Evolutionary conservation across 2,329 filamentous ascomycete species (phyloP), one percentile per base, ranked within the genome.

Genomic region (Malbranchea cinnamomea): DNA sequence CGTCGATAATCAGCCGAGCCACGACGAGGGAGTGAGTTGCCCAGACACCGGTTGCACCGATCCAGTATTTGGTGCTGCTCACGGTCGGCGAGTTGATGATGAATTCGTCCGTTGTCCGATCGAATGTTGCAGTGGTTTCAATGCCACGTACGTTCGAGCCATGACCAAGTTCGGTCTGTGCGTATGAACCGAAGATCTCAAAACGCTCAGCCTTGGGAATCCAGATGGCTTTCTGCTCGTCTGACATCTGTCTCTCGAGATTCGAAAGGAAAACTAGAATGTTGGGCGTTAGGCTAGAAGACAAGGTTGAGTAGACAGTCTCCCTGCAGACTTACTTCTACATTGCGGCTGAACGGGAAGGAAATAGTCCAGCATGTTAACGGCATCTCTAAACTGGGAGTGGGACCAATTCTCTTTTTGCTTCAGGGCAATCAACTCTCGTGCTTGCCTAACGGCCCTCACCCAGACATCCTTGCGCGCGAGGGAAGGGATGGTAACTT

Each of bases 131-230:
- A 3, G 46, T 49, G 2, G 49, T 52, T 35, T 50, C 45, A 18
- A 52, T 45, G 6, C 47, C 48, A 12, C 41, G 34, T 8, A 51
- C 44, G 26, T 44, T 42, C 11, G 43, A 47, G 15, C 49, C 48
- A 38, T 52, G 48, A n/a, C 43, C 45, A 6, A 52, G 37, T 32
- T 52, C 48, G 1, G 49, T 51, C 32, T 52, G 49, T 2, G 36
- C 33, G 30, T 50, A 51, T 6, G 41, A 43, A 14, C 49, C 48
- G 15, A 45, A 40, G 17, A 50, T 49, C 29, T 45, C 41, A 26
- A 42, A 38, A 13, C 35, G 30, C 23, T 41, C 37, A 8, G 40
- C 41, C 29, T 40, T 43, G 9, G 43, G 43, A 7, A 45, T 34
- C 43, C 43, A 45, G 14, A 39, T 38, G 7, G 34, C 34, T 21